Base-by-base conservation (phyloP, 169 alveolate species). In the Cystoisospora suis region DNA sequence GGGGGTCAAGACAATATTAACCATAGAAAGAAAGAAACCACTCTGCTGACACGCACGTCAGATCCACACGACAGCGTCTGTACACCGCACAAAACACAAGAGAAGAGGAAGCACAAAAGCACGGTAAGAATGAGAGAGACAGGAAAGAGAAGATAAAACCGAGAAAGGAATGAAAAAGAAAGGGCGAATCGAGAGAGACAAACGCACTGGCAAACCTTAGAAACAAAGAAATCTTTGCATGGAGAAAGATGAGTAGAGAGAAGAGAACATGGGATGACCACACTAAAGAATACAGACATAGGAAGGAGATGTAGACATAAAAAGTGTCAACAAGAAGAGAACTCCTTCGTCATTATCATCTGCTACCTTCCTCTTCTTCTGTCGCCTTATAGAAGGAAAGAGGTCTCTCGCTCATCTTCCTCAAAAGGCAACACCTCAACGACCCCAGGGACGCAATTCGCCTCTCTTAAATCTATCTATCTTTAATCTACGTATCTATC, bases 21-120 rank as follows among this genome's bases (percentile, higher is more conserved):
- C 94, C 90, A 75, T 93, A 96, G 87, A 95, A 94, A 81, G 97
- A 96, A 80, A 96, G 92, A 79, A 96, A 94, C 97, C 97, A 96
- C 87, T 96, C 97, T 42, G 97, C 96, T 40, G 96, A 95, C 79
- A 96, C 87, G 93, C 97, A 96, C 79, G 94, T 94, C 40, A 96
- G 75, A 81, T 95, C 97, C 27, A 95, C 96, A 23, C 94, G 96
- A 61, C 92, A 90, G 59, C 90, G 94, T 93, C 97, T 95, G 90
- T 34, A 15, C 69, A 20, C 56, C 70, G 34, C 32, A 34, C 72
- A 75, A 56, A 23, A 59, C 56, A 59, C 65, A 42, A 70, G 34
- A 20, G 59, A 17, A 46, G 75, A 56, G 36, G 0, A 53, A 1
- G 87, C 72, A 45, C 72, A 59, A 47, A 47, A 27, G 12, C 44